Conservation (phyloP, 176 grass and related monocot species). For the Oropetium thomaeum region DNA sequence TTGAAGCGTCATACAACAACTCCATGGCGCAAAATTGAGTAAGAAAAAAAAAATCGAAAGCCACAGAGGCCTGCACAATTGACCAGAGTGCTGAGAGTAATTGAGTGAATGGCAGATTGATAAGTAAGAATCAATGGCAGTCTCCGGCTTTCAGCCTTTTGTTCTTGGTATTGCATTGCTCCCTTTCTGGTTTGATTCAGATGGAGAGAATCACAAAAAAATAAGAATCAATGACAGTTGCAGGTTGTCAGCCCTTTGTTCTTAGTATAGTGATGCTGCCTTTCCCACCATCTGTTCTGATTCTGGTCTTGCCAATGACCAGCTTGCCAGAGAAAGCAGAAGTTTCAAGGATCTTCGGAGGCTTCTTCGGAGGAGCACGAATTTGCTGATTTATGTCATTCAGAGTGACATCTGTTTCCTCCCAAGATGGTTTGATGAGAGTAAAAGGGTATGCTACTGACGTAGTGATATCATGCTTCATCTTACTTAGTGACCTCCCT, state of each 20-base stretch:
- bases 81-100: conserved; percentile 26
- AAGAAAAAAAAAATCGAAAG: conserved; percentile 8
- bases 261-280: conserved; percentile 95
- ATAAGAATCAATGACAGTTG: conserved; percentile 9
- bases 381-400: conserved; percentile 82
- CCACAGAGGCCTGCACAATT: conserved; percentile 21
- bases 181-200: conserved; percentile 59
- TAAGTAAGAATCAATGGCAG: conserved; percentile 9
- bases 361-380: conserved; percentile 54
- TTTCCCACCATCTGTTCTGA: conserved; percentile 82
- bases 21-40: conserved; percentile 26
- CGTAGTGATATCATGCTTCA: conserved; percentile 58
- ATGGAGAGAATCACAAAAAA: conserved; percentile 16
- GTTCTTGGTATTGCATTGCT: conserved; percentile 74
- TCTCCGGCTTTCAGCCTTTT: conserved; percentile 50
- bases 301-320: conserved; percentile 83
- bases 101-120: conserved; percentile 1
- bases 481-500: conserved; percentile 50
- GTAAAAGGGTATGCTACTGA: conserved; percentile 80
- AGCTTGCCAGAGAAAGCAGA: conserved; percentile 88
- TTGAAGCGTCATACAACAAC: no score
- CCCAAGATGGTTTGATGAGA: conserved; percentile 79
- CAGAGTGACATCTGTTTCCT: conserved; percentile 73
- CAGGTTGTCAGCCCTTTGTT: conserved; percentile 65
- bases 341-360: conserved; percentile 47